Base-by-base conservation (phyloP, 345 rosid species). In the Eucalyptus albens region DNA sequence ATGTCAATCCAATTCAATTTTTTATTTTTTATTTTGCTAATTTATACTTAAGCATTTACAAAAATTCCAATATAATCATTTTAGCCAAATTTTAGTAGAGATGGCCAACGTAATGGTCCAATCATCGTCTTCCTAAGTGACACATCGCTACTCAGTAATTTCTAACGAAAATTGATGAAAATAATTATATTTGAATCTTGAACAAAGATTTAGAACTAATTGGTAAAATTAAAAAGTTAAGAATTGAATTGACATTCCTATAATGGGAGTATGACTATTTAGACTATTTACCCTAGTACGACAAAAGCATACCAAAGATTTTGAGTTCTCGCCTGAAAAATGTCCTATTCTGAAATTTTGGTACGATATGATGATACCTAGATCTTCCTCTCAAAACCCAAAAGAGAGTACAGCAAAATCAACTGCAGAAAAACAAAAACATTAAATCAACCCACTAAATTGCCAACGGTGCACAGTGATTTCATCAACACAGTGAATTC, bases 121-220 rank as follows among this genome's bases (percentile, higher is more conserved):
- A 65, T 15, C 77, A 65, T 65, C 6, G 0, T 65, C 37, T 17
- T 65, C 6, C 21, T n/a, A 65, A 16, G 2, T 65, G 40, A 33
- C 11, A n/a, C 1, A 0, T 65, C 3, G 1, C 7, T 15, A n/a
- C 21, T 65, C 3, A 65, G 5, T 65, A 15, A 65, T 65, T n/a
- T 7, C 2, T 1, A 0, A n/a, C 2, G 2, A 65, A 15, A 65
- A n/a, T n/a, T n/a, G 37, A 15, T n/a, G 1, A 4, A n/a, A 65
- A 65, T 65, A 1, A n/a, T 2, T n/a, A 15, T 8, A n/a, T 65
- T 65, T 0, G 3, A 65, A 65, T 65, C 16, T 65, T n/a, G 11
- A 3, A 8, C 21, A n/a, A 65, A 65, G 0, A n/a, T 65, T 65
- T 65, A 8, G 2, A 2, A 29, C 0, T 7, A 65, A 15, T 65